Conservation (phyloP, 164 flowering plant species). For the Nymphaea thermarum region DNA sequence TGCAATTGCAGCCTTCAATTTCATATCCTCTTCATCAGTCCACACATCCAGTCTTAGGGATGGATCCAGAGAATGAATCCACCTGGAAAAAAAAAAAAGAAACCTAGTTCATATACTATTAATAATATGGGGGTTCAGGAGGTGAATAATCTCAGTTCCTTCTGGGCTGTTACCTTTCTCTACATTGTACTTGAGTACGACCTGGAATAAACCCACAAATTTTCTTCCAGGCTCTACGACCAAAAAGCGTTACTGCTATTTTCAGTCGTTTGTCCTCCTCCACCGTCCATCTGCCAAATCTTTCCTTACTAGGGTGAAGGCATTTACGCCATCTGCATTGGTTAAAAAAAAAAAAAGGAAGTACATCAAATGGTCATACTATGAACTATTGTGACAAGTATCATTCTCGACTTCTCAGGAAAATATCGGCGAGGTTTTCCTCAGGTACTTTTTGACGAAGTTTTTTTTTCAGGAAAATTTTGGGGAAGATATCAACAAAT, state of each 20-base stretch:
- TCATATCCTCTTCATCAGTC: conserved; percentile 77
- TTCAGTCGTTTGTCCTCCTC: conserved; percentile 80
- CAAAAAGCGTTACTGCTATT: conserved; percentile 69
- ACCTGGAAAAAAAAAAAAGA: conserved; percentile 35
- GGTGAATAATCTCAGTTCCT: background rate
- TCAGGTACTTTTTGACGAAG: too few species aligned
- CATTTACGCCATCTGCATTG: conserved; percentile 73
- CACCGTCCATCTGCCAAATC: conserved; percentile 54
- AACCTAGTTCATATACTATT: background rate
- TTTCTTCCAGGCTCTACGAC: conserved; percentile 69
- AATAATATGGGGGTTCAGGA: background rate
- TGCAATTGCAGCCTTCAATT: conserved; percentile 39
- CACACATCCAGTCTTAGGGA: conserved; percentile 47
- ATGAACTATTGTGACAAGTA: too few species aligned
- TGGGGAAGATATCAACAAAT: too few species aligned
- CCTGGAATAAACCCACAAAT: conserved; percentile 77
- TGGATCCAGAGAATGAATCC: conserved; percentile 81
- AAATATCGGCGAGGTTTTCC: too few species aligned
- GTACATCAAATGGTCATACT: too few species aligned
- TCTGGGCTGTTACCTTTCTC: conserved; percentile 62
- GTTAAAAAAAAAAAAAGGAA: too few species aligned
- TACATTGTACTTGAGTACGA: conserved; percentile 74
- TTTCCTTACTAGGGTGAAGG: conserved; percentile 56
- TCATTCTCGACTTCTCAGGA: too few species aligned
- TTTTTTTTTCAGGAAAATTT: too few species aligned